Evolutionary conservation across 2,329 filamentous ascomycete genomes (phyloP), one percentile per base, ranked within the genome.

Genomic region (Apiospora koreana): DNA sequence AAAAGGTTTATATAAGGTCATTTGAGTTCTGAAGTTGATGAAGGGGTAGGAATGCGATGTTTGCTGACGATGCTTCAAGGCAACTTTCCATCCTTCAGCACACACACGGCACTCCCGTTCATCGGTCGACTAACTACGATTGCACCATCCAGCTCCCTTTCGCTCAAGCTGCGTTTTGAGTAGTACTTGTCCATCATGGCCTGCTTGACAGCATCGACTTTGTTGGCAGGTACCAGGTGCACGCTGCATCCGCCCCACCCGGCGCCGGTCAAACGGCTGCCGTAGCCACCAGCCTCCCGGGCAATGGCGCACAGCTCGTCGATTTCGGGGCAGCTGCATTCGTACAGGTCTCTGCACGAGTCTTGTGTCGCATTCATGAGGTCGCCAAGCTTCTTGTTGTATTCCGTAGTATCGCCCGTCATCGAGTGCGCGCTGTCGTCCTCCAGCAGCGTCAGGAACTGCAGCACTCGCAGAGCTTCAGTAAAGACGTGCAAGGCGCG

Each of bases 221-320:
- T 95, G 77, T 94, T 88, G 70, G 90, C 93, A 0, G 95, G 93
- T 68, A 98, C 92, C 70, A 99, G 87, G 83, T 99, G 96, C 70
- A 99, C 95, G 72, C 90, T 96, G 83, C 96, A 98, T 2, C 96
- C 96, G 72, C 96, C 96, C 96, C 96, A 99, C 3, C 96, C 96
- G 0, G 96, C 96, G 48, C 96, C 96, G 0, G 95, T 98, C 75
- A 98, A 83, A 35, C 95, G 86, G 75, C 93, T 94, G 38, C 95
- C 96, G 79, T 94, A 94, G 23, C 93, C 90, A 2, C 96, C 96
- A 0, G 93, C 93, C 21, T 85, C 86, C 38, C 91, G 87, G 0
- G 95, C 95, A 74, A 98, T 92, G 48, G 86, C 81, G 81, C 95
- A 98, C 46, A 99, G 88, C 72, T 93, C 87, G 80, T 99, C 95